Base-by-base conservation (phyloP, 345 rosid species). In the Citrus australasica region DNA sequence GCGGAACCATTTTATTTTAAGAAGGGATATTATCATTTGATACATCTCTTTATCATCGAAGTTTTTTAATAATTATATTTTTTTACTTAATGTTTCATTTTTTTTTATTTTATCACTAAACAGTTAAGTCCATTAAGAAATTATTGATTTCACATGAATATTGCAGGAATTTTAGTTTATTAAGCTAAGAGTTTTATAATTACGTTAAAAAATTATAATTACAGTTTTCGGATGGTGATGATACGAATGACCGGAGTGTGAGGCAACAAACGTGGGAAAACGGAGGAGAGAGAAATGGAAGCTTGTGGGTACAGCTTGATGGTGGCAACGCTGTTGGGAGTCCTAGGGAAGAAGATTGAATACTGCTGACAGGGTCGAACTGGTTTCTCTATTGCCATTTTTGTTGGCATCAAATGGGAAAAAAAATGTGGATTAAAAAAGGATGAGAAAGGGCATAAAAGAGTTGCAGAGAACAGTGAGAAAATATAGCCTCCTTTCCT, bases 201-300 rank as follows among this genome's bases (percentile, higher is more conserved):
- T 5, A 35, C 37, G 5, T 35, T 35, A 5, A 35, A 35, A 35
- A 35, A 6, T 35, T 32, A 32, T 32, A 32, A 32, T 4, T 32
- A 3, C 94, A 90, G 65, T 87, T 84, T 74, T 89, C 94, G 7
- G 92, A 92, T 25, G 91, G 92, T 30, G 92, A 89, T 35, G 94
- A 89, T n/a, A 90, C 91, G 16, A 86, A 85, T 35, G 90, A 87
- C 63, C 80, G 90, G 61, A 84, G 89, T 59, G 85, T 74, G 74
- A 84, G 93, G 81, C 96, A 90, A 69, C 88, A 81, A 32, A 32
- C 84, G 1, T 90, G 89, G 91, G 98, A 91, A 75, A 90, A 89
- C 51, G 89, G 87, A 37, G 92, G 84, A 74, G 95, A 91, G 78
- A 87, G 91, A 83, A 90, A 86, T 80, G 87, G 71, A 73, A 84